Evolutionary conservation across 768 basidiomycete genomes (phyloP), one percentile per base, ranked within the genome.

Genomic region (Boletus coccyginus): DNA sequence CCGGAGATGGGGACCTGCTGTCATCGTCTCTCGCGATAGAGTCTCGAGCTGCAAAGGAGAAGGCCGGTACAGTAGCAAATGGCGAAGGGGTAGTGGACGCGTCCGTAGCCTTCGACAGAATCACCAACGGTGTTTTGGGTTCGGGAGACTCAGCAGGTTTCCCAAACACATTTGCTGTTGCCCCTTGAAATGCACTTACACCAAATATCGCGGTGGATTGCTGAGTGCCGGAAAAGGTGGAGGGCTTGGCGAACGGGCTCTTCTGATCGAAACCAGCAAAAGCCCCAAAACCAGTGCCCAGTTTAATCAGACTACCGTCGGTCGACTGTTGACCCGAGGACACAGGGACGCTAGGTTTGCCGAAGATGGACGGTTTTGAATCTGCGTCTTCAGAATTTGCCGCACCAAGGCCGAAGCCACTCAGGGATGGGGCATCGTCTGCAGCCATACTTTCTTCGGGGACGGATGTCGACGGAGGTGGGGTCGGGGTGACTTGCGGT

Each of bases 231-330:
- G 59, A 59, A 29, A 72, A 74, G 8, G 63, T 62, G 41, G 63
- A 49, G 5, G 64, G 52, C 17, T 55, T 64, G 33, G 60, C 62
- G 24, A 71, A 70, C 7, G 65, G 61, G 42, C 67, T 66, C 40
- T 63, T 71, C 52, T 67, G 62, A 32, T 65, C 68, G 3, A 66
- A 60, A 31, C 55, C 44, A 12, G 47, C 42, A 13, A 72, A 68
- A 5, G 67, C 70, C 21, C 70, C 76, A 55, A 75, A 77, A 5
- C 69, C 76, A 16, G 65, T 61, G 3, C 71, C 71, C 3, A 70
- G 72, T 56, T 71, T 77, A 32, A 74, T 66, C 9, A 69, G 32
- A 44, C 59, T 50, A 38, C 46, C 50, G 5, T 59, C 63, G 9
- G 59, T 53, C n/a, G 67, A 55, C 27, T 60, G 60, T 52, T 58